Base-by-base conservation (phyloP, 2,329 filamentous ascomycete species). In the Cryphonectria parasitica region DNA sequence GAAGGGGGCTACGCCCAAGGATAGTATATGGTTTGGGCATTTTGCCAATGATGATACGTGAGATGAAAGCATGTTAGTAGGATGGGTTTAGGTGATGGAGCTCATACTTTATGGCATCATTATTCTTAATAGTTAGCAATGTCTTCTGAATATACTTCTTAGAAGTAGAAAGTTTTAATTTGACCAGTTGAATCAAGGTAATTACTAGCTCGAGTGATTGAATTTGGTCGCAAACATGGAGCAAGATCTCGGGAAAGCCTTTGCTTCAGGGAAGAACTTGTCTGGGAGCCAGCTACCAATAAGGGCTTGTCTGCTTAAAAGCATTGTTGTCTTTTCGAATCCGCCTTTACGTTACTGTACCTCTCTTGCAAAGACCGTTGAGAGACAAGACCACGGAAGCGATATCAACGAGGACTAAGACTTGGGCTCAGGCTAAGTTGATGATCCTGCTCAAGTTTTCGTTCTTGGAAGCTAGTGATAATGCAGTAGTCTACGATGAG, bases 1-100 rank as follows among this genome's bases (percentile, higher is more conserved):
- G 70, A 83, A 79, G 75, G 87, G 87, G 0, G 82, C 81, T 8
- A 79, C 81, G 31, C 87, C 87, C 0, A 81, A 82, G 43, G 87
- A 89, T 74, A 82, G 82, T 61, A 78, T 80, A 1, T 87, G 84
- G 79, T 81, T 36, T 67, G 72, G 72, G 19, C 61, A 71, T n/a
- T 65, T 78, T 49, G 82, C 82, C 3, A 78, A 77, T 64, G 73
- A 73, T 11, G 62, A 74, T 39, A 6, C 61, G 11, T 68, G 72
- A 75, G 2, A 22, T 45, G 25, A 10, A 10, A 39, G 15, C 39
- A 45, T 45, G 22, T 25, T 22, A 11, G 15, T 6, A 34, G 34
- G 34, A 39, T 15, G 34, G 31, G 7, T 25, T 6, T 49, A 2
- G 31, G 10, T 61, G 8, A 3, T 22, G 15, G 10, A 36, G 31